A percentile compares a stretch with the other conserved stretches of the same genome.
Evolutionary conservation across 2,329 filamentous ascomycete genomes (phyloP).

Genomic region (Fusarium caatingaense): DNA sequence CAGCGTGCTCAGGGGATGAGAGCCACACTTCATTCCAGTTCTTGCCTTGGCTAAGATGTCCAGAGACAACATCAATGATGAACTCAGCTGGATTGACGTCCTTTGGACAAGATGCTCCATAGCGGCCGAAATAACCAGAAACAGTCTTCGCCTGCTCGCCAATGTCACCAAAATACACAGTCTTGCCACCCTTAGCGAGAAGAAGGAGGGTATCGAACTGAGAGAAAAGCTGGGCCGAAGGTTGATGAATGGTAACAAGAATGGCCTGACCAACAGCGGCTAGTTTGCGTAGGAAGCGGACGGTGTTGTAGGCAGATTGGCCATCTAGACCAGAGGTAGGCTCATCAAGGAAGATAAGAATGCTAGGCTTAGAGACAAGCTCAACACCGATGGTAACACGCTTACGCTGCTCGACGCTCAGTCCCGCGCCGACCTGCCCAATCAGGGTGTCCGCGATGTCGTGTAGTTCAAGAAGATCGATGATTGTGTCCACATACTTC

Average conservation of each 20-base stretch:
- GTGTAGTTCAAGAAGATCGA: constrained; percentile 68
- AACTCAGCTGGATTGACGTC: constrained; percentile 80
- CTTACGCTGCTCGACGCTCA: constrained; percentile 66
- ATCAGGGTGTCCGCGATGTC: constrained; percentile 62
- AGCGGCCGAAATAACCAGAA: constrained; percentile 72
- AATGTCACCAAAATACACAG: constrained; percentile 75
- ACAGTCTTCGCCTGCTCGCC: constrained; percentile 66
- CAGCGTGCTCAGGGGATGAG: constrained; percentile 68
- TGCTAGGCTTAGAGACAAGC: constrained; percentile 69
- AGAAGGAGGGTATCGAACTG: constrained; percentile 75
- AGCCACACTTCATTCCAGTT: constrained; percentile 80
- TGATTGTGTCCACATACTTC: constrained; percentile 81
- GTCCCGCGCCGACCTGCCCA: constrained; percentile 61
- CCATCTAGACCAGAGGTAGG: constrained; percentile 75
- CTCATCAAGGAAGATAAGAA: constrained; percentile 71
- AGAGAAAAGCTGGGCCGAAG: constrained; percentile 73
- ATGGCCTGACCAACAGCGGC: constrained; percentile 75
- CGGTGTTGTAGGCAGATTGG: constrained; percentile 73
- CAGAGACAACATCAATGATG: constrained; percentile 73
- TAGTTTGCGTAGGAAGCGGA: constrained; percentile 74
- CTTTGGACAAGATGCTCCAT: constrained; percentile 71
- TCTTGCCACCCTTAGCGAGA: constrained; percentile 72
- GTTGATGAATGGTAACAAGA: constrained; percentile 77
- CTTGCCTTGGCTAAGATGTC: constrained; percentile 57
- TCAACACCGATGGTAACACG: constrained; percentile 71